phyloP scores from a whole-genome alignment of 2,329 filamentous ascomycete species.

The Cladosporium halotolerans region DNA sequence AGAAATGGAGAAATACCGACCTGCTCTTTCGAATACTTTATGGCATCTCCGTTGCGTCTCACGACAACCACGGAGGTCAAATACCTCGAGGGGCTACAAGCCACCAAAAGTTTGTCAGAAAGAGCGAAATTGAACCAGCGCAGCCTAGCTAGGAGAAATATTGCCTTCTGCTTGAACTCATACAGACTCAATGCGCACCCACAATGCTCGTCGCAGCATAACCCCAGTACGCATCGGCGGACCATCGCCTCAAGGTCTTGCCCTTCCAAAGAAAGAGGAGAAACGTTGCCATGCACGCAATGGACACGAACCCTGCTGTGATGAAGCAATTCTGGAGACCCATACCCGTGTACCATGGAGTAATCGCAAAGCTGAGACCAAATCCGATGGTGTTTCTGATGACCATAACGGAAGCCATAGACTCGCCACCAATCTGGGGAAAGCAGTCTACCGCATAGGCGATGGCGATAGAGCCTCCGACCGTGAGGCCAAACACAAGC shows the following conservation, averaged over 20 bases:
- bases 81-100: too few species aligned
- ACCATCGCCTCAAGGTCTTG: slow-evolving; percentile 15
- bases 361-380: slow-evolving; percentile 44
- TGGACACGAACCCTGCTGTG: slow-evolving; percentile 10
- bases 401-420: slow-evolving; percentile 43
- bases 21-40: too few species aligned
- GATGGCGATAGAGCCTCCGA: slow-evolving; percentile 35
- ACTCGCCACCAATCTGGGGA: slow-evolving; percentile 39
- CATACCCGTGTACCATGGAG: slow-evolving; percentile 38
- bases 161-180: too few species aligned
- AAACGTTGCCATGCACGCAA: slow-evolving; percentile 18
- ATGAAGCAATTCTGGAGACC: slow-evolving; percentile 38
- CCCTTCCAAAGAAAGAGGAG: slow-evolving; percentile 18
- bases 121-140: too few species aligned
- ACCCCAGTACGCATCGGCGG: slow-evolving; percentile 14
- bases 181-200: background rate
- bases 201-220: background rate
- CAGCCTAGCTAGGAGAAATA: too few species aligned
- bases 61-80: too few species aligned
- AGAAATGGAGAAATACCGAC: too few species aligned
- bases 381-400: slow-evolving; percentile 46
- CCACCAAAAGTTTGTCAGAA: too few species aligned
- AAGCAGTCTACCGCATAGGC: slow-evolving; percentile 43
- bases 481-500: slow-evolving; percentile 36
- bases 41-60: too few species aligned